Evolutionary conservation across 1,284 basidiomycete genomes (phyloP).

Genomic region (Ustilago crameri): DNA sequence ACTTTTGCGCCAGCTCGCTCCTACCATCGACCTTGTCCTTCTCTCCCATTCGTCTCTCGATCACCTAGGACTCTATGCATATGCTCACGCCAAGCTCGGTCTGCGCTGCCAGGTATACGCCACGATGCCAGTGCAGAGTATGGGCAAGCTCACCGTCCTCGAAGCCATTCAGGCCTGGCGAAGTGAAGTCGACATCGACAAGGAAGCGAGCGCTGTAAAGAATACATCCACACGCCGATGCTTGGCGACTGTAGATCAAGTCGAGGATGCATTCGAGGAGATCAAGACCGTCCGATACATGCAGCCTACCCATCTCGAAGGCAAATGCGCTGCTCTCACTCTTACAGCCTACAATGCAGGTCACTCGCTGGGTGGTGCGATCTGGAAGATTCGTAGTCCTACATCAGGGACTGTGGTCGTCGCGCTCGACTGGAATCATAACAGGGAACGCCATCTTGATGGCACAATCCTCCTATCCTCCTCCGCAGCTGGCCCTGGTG

Average conservation of each 20-base stretch:
- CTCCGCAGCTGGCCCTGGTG: conserved; percentile 35
- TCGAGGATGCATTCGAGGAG: conserved; percentile 93
- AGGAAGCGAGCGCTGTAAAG: conserved; percentile 7
- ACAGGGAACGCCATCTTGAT: conserved; percentile 93
- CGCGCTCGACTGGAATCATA: conserved; percentile 96
- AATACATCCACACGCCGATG: conserved; percentile 66
- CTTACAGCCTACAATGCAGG: conserved; percentile 96
- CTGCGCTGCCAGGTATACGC: conserved; percentile 93
- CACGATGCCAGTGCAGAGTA: conserved; percentile 93
- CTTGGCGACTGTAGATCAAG: conserved; percentile 81
- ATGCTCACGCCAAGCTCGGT: conserved; percentile 86
- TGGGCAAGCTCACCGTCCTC: conserved; percentile 82
- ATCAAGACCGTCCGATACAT: conserved; percentile 93
- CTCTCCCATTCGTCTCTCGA: conserved; percentile 91
- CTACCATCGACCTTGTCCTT: conserved; percentile 83
- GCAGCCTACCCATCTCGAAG: conserved; percentile 93
- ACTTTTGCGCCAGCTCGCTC: conserved; percentile 70
- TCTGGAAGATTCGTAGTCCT: conserved; percentile 98
- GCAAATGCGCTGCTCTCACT: conserved; percentile 76
- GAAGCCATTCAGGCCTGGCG: conserved; percentile 61
- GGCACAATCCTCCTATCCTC: conserved; percentile 77
- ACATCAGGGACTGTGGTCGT: conserved; percentile 95
- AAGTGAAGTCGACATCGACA: conserved; percentile 57
- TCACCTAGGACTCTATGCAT: conserved; percentile 89
- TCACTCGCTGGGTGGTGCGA: conserved; percentile 93